A percentile compares a stretch with the other conserved stretches of the same genome.
Evolutionary conservation across 208 protist genomes (phyloP).

Genomic region (Endotrypanum monterogeii): DNA sequence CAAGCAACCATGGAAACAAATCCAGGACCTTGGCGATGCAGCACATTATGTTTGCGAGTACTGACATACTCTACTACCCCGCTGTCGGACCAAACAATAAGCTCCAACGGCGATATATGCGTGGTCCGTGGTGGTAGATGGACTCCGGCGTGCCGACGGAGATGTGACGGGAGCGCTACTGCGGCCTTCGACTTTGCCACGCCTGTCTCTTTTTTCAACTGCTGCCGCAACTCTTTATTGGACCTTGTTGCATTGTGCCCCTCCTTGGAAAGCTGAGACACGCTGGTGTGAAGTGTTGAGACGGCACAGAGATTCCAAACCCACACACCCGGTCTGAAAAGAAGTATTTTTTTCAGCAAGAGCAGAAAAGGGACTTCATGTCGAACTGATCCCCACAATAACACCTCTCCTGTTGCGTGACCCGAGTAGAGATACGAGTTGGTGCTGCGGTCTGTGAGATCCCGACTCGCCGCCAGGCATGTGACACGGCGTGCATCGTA

Average conservation of each 20-base stretch:
- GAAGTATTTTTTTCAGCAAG: constrained; percentile 45
- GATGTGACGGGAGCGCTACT: not conserved
- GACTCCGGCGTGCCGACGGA: not conserved
- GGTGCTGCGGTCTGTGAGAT: not conserved
- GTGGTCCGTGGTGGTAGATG: not conserved
- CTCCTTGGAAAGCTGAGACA: not conserved
- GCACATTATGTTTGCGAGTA: constrained; percentile 2
- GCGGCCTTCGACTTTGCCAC: not conserved
- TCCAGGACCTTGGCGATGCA: constrained; percentile 27
- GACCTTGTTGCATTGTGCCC: too few species aligned
- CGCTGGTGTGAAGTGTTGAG: constrained; percentile 7
- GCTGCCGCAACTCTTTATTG: not conserved
- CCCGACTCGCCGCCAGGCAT: constrained; percentile 25
- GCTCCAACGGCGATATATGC: constrained; percentile 23
- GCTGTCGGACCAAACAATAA: constrained; percentile 40
- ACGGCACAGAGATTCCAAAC: constrained; percentile 32
- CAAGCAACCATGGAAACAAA: constrained; percentile 29
- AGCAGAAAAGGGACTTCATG: constrained; percentile 22
- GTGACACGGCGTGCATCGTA: constrained; percentile 60
- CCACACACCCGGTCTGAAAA: constrained; percentile 36
- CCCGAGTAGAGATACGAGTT: constrained; percentile 42
- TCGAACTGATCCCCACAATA: constrained; percentile 37
- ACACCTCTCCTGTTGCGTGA: constrained; percentile 51
- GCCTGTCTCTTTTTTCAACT: not conserved
- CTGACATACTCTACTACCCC: constrained; percentile 34